Evolutionary conservation across 139 green algal genomes (phyloP).

Genomic region (Chara braunii): DNA sequence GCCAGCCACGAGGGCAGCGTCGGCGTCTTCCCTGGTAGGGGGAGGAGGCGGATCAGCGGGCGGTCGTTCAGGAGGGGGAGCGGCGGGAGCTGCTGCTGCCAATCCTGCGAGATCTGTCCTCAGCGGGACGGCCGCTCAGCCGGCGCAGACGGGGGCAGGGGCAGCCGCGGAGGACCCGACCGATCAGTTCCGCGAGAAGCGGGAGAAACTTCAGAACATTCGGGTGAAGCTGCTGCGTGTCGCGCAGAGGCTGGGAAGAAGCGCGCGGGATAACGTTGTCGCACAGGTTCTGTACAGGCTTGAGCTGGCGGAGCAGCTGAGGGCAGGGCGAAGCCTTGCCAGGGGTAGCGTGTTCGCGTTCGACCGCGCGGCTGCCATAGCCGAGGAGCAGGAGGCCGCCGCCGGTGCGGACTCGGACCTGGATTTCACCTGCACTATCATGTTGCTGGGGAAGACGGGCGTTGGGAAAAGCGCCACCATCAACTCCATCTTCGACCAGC

Average conservation of each 20-base stretch:
- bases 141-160: background rate
- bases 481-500: conserved; percentile 50
- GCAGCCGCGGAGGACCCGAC: conserved; percentile 3
- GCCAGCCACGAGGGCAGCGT: background rate
- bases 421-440: conserved; percentile 54
- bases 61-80: background rate
- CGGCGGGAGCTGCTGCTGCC: background rate
- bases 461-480: conserved; percentile 67
- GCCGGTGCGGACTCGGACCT: conserved; percentile 33
- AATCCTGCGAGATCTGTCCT: background rate
- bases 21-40: background rate
- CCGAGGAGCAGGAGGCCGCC: conserved; percentile 32
- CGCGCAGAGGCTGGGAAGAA: conserved; percentile 48
- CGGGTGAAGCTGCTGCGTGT: conserved; percentile 58
- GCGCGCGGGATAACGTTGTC: conserved; percentile 44
- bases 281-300: conserved; percentile 61
- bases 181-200: conserved; percentile 16
- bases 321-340: background rate
- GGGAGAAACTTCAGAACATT: conserved; percentile 45
- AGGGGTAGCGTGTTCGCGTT: conserved; percentile 19
- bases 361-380: conserved; percentile 29
- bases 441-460: conserved; percentile 65
- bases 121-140: background rate
- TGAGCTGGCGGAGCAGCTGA: conserved; percentile 69
- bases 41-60: background rate